Evolutionary conservation across 139 green algal species (phyloP).

Genomic region (Chlorella sp.): DNA sequence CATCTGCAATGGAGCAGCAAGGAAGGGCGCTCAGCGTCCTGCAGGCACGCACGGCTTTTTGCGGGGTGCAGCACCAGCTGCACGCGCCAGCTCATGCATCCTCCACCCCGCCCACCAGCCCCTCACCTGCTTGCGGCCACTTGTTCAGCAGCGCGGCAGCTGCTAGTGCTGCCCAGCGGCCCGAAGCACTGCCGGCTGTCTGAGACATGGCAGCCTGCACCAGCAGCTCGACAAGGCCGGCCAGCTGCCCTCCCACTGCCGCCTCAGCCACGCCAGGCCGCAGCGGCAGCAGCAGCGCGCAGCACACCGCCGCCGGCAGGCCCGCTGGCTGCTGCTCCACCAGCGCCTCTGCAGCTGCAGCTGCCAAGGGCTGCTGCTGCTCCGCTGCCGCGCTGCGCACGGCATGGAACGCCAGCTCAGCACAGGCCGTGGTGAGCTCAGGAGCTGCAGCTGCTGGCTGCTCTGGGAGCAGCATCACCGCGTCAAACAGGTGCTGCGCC

Average conservation of each 20-base stretch:
- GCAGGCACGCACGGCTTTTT: neutral
- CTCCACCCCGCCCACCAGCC: neutral
- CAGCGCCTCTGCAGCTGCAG: neutral
- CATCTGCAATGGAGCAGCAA: neutral
- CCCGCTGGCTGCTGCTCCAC: neutral
- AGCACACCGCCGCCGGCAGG: neutral
- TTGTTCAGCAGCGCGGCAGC: conserved; percentile 37
- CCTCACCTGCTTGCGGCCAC: neutral
- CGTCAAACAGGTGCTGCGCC: conserved; percentile 16
- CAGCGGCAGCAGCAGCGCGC: conserved; percentile 10
- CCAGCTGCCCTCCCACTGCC: neutral
- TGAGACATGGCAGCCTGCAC: neutral
- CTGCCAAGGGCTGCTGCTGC: conserved; percentile 2
- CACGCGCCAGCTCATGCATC: neutral
- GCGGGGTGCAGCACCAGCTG: neutral
- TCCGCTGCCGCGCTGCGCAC: neutral
- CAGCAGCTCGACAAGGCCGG: neutral
- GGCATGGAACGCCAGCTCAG: conserved; percentile 15
- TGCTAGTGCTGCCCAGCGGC: neutral
- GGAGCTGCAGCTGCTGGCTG: neutral
- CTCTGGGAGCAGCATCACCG: neutral
- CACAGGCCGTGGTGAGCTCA: neutral
- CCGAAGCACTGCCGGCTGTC: neutral
- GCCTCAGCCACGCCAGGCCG: neutral
- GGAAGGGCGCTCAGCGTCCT: neutral